phyloP scores from a whole-genome alignment of 805 yeast species.

The Zygotorulaspora danielsina region DNA sequence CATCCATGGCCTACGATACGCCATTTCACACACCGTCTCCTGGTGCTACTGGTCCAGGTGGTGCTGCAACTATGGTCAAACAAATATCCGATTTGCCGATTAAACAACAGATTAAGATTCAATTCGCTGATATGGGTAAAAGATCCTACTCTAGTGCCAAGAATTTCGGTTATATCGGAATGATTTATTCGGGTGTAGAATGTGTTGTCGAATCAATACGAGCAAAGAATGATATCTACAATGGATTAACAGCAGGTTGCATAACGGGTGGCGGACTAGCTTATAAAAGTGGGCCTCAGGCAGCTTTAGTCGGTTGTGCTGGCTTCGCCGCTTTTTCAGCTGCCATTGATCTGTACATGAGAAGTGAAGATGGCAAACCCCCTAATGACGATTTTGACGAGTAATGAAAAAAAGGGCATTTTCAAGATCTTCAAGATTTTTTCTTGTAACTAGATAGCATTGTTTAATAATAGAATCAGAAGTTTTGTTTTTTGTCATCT shows the following conservation, averaged over 20 bases:
- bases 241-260: conserved; percentile 92
- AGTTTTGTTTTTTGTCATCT: too few species aligned
- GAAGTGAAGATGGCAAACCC: conserved; percentile 77
- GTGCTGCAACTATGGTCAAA: conserved; percentile 34
- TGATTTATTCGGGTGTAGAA: conserved; percentile 88
- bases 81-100: conserved; percentile 81
- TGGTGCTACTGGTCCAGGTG: conserved; percentile 8
- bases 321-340: conserved; percentile 96
- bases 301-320: conserved; percentile 88
- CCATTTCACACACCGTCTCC: conserved; percentile 36
- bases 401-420: conserved; percentile 27
- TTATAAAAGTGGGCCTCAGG: conserved; percentile 87
- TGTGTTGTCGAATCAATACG: conserved; percentile 80
- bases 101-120: conserved; percentile 86
- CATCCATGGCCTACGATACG: conserved; percentile 48
- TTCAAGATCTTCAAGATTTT: neutral
- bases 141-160: conserved; percentile 87
- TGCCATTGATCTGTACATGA: conserved; percentile 80
- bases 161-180: conserved; percentile 90
- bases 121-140: conserved; percentile 86
- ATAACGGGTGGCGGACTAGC: conserved; percentile 96
- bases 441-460: conserved; percentile 7
- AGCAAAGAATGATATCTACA: conserved; percentile 88
- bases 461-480: neutral
- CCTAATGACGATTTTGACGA: conserved; percentile 84